These are phyloP conservation scores for Blastomyces percursus DNA, from an alignment of 2,329 filamentous ascomycete genomes.

Conservation along the genomic window DNA sequence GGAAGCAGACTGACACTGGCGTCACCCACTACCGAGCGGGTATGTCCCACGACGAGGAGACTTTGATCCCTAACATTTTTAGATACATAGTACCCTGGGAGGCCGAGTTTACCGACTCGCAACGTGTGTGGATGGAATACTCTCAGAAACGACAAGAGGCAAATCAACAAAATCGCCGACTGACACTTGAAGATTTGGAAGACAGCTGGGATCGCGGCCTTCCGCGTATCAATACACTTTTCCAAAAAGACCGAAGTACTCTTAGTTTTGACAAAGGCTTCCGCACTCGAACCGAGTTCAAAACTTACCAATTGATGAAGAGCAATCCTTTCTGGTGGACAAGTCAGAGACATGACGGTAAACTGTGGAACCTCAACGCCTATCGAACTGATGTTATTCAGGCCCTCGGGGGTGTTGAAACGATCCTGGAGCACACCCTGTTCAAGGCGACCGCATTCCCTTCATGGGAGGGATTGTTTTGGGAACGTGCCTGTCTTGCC, in stretches of 20 bases:
- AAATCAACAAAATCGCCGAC: constrained; percentile 87
- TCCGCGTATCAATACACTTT: constrained; percentile 94
- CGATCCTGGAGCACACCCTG: constrained; percentile 88
- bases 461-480: constrained; percentile 93
- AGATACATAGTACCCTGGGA: constrained; percentile 99
- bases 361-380: constrained; percentile 92
- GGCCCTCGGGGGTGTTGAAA: constrained; percentile 90
- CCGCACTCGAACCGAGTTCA: constrained; percentile 90
- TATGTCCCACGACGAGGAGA: constrained; percentile 98
- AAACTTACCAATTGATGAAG: constrained; percentile 98
- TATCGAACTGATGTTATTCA: constrained; percentile 97
- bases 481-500: constrained; percentile 54
- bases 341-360: constrained; percentile 90
- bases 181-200: constrained; percentile 92
- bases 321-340: constrained; percentile 99
- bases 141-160: constrained; percentile 96
- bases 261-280: constrained; percentile 98
- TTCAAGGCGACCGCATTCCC: constrained; percentile 97
- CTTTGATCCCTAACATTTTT: constrained; percentile 97
- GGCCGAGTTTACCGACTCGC: constrained; percentile 96
- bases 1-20: constrained; percentile 92
- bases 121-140: constrained; percentile 98
- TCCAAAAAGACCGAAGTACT: constrained; percentile 96
- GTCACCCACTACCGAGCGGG: constrained; percentile 94
- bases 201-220: constrained; percentile 98